A percentile compares a stretch with the other conserved stretches of the same genome.
Conservation (phyloP, 148 eudicot genomes). For the Persicaria tinctoria region DNA sequence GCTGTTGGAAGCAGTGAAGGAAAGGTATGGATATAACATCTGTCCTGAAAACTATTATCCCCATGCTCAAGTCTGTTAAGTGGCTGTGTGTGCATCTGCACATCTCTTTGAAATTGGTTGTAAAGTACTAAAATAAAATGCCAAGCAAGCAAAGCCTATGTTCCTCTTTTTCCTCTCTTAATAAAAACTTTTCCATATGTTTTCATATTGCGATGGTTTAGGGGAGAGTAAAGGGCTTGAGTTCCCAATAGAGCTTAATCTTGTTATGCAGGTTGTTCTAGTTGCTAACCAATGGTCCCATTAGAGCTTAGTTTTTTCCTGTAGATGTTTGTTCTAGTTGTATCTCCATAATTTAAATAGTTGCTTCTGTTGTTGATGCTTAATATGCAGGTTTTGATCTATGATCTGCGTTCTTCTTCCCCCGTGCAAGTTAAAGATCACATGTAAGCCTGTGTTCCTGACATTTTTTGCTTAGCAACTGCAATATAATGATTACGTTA, state of each 20-base stretch:
- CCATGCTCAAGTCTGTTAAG: background rate
- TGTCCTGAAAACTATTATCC: background rate
- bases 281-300: too few relatives aligned
- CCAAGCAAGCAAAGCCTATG: background rate
- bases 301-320: background rate
- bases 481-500: background rate
- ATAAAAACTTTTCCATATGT: background rate
- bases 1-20: conserved; percentile 96
- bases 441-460: conserved; percentile 48
- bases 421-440: conserved; percentile 51
- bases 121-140: background rate
- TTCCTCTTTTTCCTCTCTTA: background rate
- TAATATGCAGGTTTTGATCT: conserved; percentile 62
- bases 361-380: conserved; percentile 14
- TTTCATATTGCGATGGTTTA: background rate
- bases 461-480: conserved; percentile 2
- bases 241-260: background rate
- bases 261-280: too few relatives aligned
- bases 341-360: background rate
- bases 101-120: background rate
- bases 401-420: conserved; percentile 70
- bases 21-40: conserved; percentile 42
- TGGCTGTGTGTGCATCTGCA: background rate
- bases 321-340: background rate
- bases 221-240: background rate